Evolutionary conservation across 2,329 filamentous ascomycete species (phyloP), one percentile per base, ranked within the genome.

Genomic region (Didymosphaeria variabile): DNA sequence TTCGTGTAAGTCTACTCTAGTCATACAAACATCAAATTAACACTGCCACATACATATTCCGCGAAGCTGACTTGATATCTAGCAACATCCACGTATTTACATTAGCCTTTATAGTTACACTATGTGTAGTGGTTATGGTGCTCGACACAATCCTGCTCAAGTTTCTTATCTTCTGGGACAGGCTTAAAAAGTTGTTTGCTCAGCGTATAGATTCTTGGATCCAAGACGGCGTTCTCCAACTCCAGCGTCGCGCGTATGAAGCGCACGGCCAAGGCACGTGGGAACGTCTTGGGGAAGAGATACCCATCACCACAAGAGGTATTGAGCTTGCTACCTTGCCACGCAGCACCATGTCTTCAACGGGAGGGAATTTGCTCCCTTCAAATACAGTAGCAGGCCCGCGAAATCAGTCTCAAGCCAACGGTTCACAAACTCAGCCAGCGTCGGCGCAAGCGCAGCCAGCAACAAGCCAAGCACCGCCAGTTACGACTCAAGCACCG

Each of bases 21-120:
- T 10, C 5, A 36, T 15, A 36, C 5, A 12, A 36, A 10, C 5
- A 36, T 10, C 15, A 36, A 12, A 3, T 36, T 36, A 15, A 15
- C 34, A 12, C 15, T 36, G 5, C 3, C 3, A 36, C 9, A 12
- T 36, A 36, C 10, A 36, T 6, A 3, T 15, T 12, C 10, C 15
- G 34, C 34, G 15, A 36, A 36, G 34, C 34, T 36, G 10, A 36
- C 34, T 36, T 8, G 3, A 36, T 12, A 15, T 21, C 17, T 23
- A 66, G 64, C 21, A 66, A 64, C 47, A 59, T 66, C 19, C 64
- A 62, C 32, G 29, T 58, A n/a, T 66, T 64, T 36, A 61, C 55
- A 6, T 47, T 64, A 7, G 29, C 51, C 23, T 59, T 66, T 23
- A 58, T 62, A n/a, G 42, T 62, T 21, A 40, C 47, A 8, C 13